Conservation (phyloP, 148 eudicot species). For the Arctostaphylos glauca region DNA sequence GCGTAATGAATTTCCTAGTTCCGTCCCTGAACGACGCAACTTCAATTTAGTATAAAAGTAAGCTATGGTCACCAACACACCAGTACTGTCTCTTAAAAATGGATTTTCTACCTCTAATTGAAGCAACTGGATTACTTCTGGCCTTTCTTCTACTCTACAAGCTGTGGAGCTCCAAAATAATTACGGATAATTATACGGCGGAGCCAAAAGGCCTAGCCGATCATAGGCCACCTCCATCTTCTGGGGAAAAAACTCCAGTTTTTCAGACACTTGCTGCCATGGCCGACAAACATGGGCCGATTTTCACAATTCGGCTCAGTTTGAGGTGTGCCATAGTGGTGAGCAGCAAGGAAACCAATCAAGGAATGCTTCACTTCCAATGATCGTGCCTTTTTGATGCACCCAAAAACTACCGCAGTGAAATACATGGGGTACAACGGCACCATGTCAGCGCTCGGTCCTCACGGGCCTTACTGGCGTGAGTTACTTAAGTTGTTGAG, state of each 20-base stretch:
- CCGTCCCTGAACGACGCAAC: too few species aligned
- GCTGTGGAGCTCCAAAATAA: too few species aligned
- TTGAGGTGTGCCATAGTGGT: not conserved
- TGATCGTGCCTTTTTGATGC: not conserved
- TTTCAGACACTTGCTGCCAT: not conserved
- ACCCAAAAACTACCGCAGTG: not conserved
- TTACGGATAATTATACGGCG: not conserved
- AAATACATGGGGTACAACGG: slow-evolving; percentile 4
- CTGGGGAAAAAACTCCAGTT: not conserved
- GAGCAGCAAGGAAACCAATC: slow-evolving; percentile 3
- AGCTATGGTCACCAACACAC: too few species aligned
- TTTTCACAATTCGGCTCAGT: not conserved
- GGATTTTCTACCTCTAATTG: too few species aligned
- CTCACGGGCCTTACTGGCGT: not conserved
- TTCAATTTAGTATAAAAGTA: too few species aligned
- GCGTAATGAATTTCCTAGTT: too few species aligned
- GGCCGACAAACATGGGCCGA: slow-evolving; percentile 2
- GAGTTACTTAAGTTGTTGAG: not conserved
- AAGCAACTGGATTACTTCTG: not conserved
- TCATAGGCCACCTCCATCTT: not conserved
- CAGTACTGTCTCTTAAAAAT: too few species aligned
- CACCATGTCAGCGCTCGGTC: not conserved
- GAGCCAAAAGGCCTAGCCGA: slow-evolving; percentile 1
- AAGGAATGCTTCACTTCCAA: not conserved
- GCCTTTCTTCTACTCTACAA: not conserved